Evolutionary conservation across 805 yeast species (phyloP).

Genomic region (Teunomyces cretensis): DNA sequence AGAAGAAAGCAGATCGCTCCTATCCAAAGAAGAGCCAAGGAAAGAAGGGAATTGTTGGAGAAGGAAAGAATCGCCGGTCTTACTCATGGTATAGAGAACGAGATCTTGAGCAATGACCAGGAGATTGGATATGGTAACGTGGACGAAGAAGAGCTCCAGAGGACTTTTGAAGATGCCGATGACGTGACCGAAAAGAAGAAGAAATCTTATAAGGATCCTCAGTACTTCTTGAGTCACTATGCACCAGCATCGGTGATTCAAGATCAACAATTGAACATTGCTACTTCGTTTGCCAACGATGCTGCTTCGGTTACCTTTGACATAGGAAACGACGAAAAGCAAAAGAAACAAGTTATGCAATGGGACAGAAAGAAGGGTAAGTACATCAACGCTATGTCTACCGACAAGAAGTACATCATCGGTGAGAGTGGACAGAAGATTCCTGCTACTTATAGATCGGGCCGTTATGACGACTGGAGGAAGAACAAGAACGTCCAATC

Average conservation of each 20-base stretch:
- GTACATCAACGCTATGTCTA: constrained; percentile 75
- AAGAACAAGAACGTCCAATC: constrained; percentile 60
- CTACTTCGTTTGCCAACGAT: constrained; percentile 70
- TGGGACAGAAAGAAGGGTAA: constrained; percentile 96
- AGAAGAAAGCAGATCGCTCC: constrained; percentile 88
- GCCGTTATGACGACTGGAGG: constrained; percentile 92
- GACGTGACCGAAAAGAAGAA: constrained; percentile 25
- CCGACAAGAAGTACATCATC: constrained; percentile 82
- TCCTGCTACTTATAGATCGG: constrained; percentile 89
- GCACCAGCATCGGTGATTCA: constrained; percentile 80
- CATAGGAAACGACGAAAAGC: constrained; percentile 71
- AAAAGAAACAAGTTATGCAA: constrained; percentile 68
- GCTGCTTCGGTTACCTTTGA: constrained; percentile 89
- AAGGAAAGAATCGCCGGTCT: constrained; percentile 76
- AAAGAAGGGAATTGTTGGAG: constrained; percentile 64
- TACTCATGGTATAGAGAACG: constrained; percentile 71
- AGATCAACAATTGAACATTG: constrained; percentile 67
- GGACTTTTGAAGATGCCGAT: constrained; percentile 56
- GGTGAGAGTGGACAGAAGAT: constrained; percentile 93
- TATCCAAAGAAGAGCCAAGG: constrained; percentile 74
- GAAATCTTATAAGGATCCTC: constrained; percentile 70
- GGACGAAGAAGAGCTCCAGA: constrained; percentile 46
- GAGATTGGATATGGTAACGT: constrained; percentile 45
- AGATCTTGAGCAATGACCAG: constrained; percentile 52
- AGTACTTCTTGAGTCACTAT: constrained; percentile 81